phyloP scores from a whole-genome alignment of 352 stramenopile species.

The Pythium scleroteichum region DNA sequence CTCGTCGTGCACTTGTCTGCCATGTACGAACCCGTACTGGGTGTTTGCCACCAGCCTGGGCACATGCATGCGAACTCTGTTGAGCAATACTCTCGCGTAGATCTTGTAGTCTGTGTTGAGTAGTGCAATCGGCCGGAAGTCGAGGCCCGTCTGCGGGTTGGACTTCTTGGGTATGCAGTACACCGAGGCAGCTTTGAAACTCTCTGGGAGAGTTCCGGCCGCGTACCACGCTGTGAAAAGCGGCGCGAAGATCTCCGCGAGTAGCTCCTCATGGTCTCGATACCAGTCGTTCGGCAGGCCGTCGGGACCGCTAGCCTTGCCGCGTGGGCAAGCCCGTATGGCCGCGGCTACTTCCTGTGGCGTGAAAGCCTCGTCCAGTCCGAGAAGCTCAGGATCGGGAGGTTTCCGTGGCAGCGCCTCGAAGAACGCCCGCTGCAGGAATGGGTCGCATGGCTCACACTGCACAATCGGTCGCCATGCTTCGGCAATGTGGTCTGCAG shows the following conservation, averaged over 20 bases:
- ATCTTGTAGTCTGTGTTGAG: conserved; percentile 5
- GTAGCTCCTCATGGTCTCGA: neutral
- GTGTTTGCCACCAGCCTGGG: neutral
- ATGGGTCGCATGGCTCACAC: neutral
- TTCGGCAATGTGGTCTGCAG: neutral
- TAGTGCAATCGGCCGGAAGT: neutral
- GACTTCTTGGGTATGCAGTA: neutral
- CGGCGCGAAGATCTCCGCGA: neutral
- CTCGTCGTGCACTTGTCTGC: neutral
- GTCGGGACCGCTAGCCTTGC: neutral
- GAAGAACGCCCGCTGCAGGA: neutral
- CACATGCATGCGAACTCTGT: neutral
- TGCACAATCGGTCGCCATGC: neutral
- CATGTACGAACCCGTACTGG: neutral
- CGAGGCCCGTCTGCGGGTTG: neutral
- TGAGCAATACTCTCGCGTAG: neutral
- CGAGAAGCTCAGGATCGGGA: neutral
- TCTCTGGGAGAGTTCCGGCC: neutral
- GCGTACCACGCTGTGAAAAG: neutral
- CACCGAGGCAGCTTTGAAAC: neutral
- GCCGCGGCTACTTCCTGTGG: neutral
- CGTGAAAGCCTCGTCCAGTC: neutral
- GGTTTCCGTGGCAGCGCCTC: neutral
- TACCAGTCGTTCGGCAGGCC: conserved; percentile 2
- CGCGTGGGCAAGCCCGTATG: neutral